Evolutionary conservation across 2,329 filamentous ascomycete genomes (phyloP).

Genomic region (Aspergillus aculeatinus): DNA sequence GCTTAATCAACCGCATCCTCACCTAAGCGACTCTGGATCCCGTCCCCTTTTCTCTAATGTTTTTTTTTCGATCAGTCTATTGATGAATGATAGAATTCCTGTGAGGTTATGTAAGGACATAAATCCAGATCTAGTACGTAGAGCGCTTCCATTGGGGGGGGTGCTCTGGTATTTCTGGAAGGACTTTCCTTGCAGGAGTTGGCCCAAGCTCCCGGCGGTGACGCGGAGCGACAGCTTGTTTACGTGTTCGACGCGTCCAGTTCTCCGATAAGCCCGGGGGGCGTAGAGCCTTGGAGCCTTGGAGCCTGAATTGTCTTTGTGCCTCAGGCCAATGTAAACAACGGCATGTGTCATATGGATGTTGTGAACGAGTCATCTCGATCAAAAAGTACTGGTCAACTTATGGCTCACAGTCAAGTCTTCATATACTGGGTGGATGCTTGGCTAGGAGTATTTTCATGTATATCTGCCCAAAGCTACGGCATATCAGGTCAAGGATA

Average conservation of each 20-base stretch:
- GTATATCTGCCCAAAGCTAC: background rate
- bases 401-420: background rate
- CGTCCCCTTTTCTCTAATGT: background rate
- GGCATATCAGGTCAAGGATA: background rate
- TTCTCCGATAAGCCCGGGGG: conserved; percentile 22
- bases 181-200: conserved; percentile 7
- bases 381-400: background rate
- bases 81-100: background rate
- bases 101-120: background rate
- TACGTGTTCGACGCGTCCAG: conserved; percentile 24
- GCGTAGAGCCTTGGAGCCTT: conserved; percentile 17
- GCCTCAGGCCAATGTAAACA: background rate
- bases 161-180: background rate
- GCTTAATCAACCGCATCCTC: conserved; percentile 26
- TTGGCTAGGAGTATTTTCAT: too few relatives aligned
- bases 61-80: background rate
- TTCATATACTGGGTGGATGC: background rate
- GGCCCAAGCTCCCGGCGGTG: conserved; percentile 23
- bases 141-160: background rate
- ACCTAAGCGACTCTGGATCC: background rate
- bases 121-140: background rate
- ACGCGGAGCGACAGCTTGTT: conserved; percentile 23
- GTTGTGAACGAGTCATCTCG: too few relatives aligned
- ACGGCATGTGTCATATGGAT: too few relatives aligned
- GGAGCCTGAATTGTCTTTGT: background rate